A percentile compares a stretch with the other conserved stretches of the same genome.
phyloP scores from a whole-genome alignment of 805 yeast species.

The Metschnikowia gelsemii region DNA sequence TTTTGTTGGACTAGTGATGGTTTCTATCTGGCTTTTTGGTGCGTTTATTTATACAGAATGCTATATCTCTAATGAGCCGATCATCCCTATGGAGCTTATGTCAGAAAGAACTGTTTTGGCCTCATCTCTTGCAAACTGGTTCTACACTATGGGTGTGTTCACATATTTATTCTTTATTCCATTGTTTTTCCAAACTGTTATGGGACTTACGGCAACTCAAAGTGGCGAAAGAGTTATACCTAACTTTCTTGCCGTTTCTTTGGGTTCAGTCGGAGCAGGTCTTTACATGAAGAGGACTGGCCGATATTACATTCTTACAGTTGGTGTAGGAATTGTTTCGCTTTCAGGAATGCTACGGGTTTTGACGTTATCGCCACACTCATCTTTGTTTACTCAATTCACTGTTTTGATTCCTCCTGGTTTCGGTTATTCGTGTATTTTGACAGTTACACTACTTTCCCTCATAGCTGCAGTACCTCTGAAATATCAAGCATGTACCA shows the following conservation, averaged over 20 bases:
- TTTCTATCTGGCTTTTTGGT: constrained; percentile 35
- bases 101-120: constrained; percentile 58
- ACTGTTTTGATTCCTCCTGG: constrained; percentile 54
- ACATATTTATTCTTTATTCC: constrained; percentile 70
- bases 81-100: constrained; percentile 62
- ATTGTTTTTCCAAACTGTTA: constrained; percentile 57
- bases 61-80: constrained; percentile 58
- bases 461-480: constrained; percentile 73
- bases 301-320: constrained; percentile 51
- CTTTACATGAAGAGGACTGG: constrained; percentile 67
- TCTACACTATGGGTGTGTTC: constrained; percentile 66
- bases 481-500: constrained; percentile 76
- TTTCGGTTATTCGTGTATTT: constrained; percentile 60
- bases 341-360: constrained; percentile 47
- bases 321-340: constrained; percentile 42
- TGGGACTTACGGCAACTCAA: constrained; percentile 51
- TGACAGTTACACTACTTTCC: constrained; percentile 72
- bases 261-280: constrained; percentile 69
- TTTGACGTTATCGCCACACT: constrained; percentile 31
- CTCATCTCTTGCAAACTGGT: constrained; percentile 68
- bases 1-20: constrained; percentile 34
- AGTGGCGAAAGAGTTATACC: constrained; percentile 61
- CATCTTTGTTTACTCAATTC: constrained; percentile 40
- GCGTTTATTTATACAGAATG: constrained; percentile 53
- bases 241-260: constrained; percentile 65